A percentile compares a stretch with the other conserved stretches of the same genome.
Evolutionary conservation across 768 basidiomycete species (phyloP).

Genomic region (Myochromella boudieri): DNA sequence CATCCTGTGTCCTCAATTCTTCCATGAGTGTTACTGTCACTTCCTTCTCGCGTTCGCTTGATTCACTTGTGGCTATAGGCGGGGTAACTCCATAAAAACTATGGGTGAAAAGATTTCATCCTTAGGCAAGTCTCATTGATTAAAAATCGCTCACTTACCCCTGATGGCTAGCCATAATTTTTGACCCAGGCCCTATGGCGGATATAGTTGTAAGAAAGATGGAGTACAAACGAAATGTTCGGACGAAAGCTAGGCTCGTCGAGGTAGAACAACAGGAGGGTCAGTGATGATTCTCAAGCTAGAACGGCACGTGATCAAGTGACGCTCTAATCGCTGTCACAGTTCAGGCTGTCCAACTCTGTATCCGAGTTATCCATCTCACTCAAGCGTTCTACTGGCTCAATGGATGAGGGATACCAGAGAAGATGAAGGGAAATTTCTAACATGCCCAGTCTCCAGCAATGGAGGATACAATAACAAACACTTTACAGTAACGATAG

Average conservation of each 20-base stretch:
- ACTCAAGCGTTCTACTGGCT: too few species aligned
- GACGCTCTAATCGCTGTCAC: too few species aligned
- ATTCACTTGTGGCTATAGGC: slow-evolving; percentile 78
- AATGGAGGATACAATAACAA: too few species aligned
- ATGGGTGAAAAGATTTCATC: slow-evolving; percentile 14
- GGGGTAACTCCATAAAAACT: slow-evolving; percentile 84
- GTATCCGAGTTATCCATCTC: too few species aligned
- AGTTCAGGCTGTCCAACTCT: too few species aligned
- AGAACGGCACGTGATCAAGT: slow-evolving; percentile 9
- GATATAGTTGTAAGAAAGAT: not conserved
- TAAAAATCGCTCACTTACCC: slow-evolving; percentile 28
- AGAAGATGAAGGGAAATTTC: too few species aligned
- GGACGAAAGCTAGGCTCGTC: slow-evolving; percentile 5
- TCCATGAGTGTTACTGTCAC: slow-evolving; percentile 86
- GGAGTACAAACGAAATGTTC: not conserved
- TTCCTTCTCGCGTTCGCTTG: slow-evolving; percentile 77
- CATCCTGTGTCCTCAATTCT: slow-evolving; percentile 81
- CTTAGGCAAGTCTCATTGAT: not conserved
- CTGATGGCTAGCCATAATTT: slow-evolving; percentile 16
- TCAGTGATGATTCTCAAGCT: slow-evolving; percentile 20
- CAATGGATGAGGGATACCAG: too few species aligned
- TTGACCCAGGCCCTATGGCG: not conserved
- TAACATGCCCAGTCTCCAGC: too few species aligned
- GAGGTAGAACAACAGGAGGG: slow-evolving; percentile 5
- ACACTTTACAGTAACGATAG: too few species aligned